Percentiles rank a stretch among this genome's conserved stretches.
These are phyloP conservation scores for Nakaseomyces kungkrabaensis DNA, from an alignment of 1,139 yeast species.

Conservation along the genomic window DNA sequence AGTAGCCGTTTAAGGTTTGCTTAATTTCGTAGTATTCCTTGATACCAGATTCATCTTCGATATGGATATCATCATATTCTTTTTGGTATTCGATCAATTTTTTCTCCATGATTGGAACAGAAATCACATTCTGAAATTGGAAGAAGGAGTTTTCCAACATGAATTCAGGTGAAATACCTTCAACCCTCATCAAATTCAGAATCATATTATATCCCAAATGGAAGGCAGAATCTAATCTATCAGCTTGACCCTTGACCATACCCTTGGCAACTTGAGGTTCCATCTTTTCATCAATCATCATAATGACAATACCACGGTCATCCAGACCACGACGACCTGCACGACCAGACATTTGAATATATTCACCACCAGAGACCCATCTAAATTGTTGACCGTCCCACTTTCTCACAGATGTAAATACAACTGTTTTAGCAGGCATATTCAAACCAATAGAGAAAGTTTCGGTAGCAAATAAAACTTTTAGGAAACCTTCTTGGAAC, in stretches of 20 bases:
- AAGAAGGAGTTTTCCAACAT: constrained; percentile 91
- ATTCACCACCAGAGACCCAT: constrained; percentile 99
- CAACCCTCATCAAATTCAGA: constrained; percentile 88
- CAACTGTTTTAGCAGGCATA: constrained; percentile 98
- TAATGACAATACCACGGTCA: constrained; percentile 95
- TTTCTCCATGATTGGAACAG: constrained; percentile 75
- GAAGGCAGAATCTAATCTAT: constrained; percentile 90
- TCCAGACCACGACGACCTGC: constrained; percentile 99
- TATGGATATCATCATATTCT: constrained; percentile 38
- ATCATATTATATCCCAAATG: constrained; percentile 97
- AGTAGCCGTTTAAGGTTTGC: constrained; percentile 59
- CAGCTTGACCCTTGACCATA: constrained; percentile 98
- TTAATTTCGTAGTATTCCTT: constrained; percentile 77
- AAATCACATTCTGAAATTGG: constrained; percentile 88
- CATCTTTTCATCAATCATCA: constrained; percentile 99
- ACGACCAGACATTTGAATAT: constrained; percentile 98
- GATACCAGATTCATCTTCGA: constrained; percentile 67
- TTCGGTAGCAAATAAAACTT: constrained; percentile 94
- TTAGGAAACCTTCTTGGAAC: constrained; percentile 91
- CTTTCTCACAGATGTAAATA: constrained; percentile 91
- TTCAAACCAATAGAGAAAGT: constrained; percentile 96
- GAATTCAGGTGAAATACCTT: constrained; percentile 95
- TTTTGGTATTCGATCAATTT: constrained; percentile 45
- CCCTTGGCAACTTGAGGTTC: constrained; percentile 99
- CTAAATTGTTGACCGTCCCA: constrained; percentile 97